Evolutionary conservation across 352 stramenopile genomes (phyloP), one percentile per base, ranked within the genome.

Genomic region (Peronospora farinosa): DNA sequence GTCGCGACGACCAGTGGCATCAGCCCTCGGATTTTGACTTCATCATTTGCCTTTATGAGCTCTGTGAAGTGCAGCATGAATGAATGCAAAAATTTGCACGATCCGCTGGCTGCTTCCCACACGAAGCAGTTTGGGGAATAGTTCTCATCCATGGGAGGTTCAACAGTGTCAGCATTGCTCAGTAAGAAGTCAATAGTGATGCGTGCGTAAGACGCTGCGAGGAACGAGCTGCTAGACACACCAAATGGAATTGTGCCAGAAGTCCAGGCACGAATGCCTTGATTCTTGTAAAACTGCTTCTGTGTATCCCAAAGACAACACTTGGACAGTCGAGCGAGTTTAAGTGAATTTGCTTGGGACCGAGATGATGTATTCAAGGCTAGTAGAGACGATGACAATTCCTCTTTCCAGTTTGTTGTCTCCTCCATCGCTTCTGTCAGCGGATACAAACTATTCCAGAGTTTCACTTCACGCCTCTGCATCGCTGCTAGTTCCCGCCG

Each of bases 81-180:
- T 0, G 74, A 51, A 42, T 87, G 72, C 10, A 88, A 61, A 38
- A 92, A 86, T 50, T 92, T 92, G 60, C 81, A 92, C 10, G 78
- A 90, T 3, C 78, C 81, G 39, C 81, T 89, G 2, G 78, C 81
- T 32, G 78, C 78, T 45, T 92, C 81, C 73, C 77, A 88, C n/a
- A 92, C 78, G 47, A 78, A 87, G 45, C 78, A 89, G 36, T 90
- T 92, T 7, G 74, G 74, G 0, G 13, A 21, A 0, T 10, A 23
- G 25, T 51, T 63, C 4, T 46, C 25, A 9, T 15, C 21, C 4
- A 39, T 51, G n/a, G 30, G 48, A 45, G 52, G 13, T 21, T 40
- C 33, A 8, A 60, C 28, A 25, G 8, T 40, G 36, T 40, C 36
- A 25, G 53, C 39, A 45, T 52, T 57, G 35, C 25, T 65, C 15